These are phyloP conservation scores for Schwanniomyces etchellsii DNA, from an alignment of 1,139 yeast species.

Conservation along the genomic window DNA sequence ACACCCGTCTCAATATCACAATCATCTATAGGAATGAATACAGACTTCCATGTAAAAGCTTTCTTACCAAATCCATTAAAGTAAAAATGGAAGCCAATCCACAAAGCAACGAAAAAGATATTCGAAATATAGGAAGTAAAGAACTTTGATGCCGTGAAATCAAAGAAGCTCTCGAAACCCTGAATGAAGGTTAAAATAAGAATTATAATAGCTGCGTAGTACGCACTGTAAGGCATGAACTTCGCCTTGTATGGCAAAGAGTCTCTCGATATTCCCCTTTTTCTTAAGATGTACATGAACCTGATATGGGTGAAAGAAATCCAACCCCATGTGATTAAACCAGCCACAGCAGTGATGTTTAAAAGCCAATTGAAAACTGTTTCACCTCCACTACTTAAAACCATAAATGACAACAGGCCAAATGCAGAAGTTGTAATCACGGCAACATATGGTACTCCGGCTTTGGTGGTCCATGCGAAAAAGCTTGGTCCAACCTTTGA, in stretches of 20 bases:
- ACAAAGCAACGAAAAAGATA: constrained; percentile 48
- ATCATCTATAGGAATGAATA: constrained; percentile 43
- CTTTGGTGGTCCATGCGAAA: constrained; percentile 46
- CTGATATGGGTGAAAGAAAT: constrained; percentile 62
- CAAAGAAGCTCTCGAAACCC: constrained; percentile 62
- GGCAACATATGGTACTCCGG: constrained; percentile 64
- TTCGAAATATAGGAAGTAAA: constrained; percentile 65
- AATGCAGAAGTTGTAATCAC: constrained; percentile 54
- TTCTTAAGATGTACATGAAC: constrained; percentile 49
- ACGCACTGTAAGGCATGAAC: constrained; percentile 60
- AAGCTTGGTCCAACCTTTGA: constrained; percentile 57
- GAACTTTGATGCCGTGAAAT: constrained; percentile 48
- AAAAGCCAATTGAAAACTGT: constrained; percentile 80
- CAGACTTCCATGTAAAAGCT: constrained; percentile 25
- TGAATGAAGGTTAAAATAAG: constrained; percentile 58
- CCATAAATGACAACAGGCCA: constrained; percentile 68
- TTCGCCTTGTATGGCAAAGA: constrained; percentile 66
- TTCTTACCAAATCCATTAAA: constrained; percentile 34
- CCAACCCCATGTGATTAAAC: constrained; percentile 69
- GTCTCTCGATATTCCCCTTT: constrained; percentile 56
- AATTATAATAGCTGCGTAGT: constrained; percentile 48
- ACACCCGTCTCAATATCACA: constrained; percentile 61
- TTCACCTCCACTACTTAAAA: constrained; percentile 53
- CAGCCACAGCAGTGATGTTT: constrained; percentile 74
- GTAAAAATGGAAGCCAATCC: constrained; percentile 47